phyloP scores from a whole-genome alignment of 2,329 filamentous ascomycete genomes.

The Fusarium chuoi region DNA sequence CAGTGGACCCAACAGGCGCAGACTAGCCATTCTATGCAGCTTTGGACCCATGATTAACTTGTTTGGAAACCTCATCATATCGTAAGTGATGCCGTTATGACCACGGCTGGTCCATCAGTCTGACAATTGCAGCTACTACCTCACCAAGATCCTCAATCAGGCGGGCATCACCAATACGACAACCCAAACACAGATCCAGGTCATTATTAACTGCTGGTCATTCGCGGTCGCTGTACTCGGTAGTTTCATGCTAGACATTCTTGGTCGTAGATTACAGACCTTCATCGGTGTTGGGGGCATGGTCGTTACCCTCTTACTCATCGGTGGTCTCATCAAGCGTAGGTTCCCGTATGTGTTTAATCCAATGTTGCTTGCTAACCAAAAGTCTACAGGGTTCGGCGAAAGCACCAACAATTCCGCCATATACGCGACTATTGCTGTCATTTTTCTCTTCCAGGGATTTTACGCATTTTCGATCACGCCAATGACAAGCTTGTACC shows the following conservation, averaged over 20 bases:
- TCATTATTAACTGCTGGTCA: background rate
- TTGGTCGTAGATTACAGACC: background rate
- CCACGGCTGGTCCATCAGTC: no score
- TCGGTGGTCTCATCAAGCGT: background rate
- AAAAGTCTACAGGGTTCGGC: background rate
- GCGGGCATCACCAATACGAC: background rate
- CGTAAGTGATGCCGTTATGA: background rate
- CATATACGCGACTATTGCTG: background rate
- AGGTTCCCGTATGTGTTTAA: background rate
- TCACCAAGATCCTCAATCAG: background rate
- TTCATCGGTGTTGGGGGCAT: background rate
- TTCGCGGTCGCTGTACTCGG: background rate
- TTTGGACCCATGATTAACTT: constrained; percentile 2
- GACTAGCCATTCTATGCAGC: background rate
- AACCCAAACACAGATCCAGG: background rate
- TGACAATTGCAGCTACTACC: background rate
- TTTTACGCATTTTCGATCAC: background rate
- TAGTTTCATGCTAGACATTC: background rate
- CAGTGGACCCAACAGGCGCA: background rate
- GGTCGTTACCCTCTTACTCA: background rate
- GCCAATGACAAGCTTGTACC: constrained; percentile 1
- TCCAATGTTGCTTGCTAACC: background rate
- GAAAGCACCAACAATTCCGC: background rate
- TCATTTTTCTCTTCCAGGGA: background rate
- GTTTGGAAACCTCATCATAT: background rate